Conservation (phyloP, 768 basidiomycete genomes). For the Phlebiopsis gigantea region DNA sequence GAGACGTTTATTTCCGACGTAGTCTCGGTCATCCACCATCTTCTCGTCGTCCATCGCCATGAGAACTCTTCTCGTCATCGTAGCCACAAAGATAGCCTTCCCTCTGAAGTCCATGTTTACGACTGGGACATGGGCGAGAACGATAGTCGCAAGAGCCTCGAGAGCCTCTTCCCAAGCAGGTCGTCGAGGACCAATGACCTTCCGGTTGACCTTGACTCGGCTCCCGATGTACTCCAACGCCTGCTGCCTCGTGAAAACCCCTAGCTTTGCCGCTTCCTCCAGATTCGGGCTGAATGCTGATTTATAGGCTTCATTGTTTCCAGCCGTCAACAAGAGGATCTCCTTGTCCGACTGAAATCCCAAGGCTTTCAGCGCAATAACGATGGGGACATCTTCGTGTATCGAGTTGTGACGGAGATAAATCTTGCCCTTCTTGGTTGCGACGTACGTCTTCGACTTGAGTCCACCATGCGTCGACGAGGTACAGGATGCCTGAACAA, state of each 20-base stretch:
- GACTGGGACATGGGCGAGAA: slow-evolving; percentile 94
- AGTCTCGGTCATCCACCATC: slow-evolving; percentile 97
- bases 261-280: slow-evolving; percentile 90
- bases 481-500: slow-evolving; percentile 93
- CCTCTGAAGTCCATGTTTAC: slow-evolving; percentile 82
- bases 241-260: slow-evolving; percentile 88
- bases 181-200: slow-evolving; percentile 73
- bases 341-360: slow-evolving; percentile 98
- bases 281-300: slow-evolving; percentile 83
- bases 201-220: slow-evolving; percentile 84
- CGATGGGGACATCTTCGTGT: slow-evolving; percentile 95
- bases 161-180: slow-evolving; percentile 93
- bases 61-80: slow-evolving; percentile 93
- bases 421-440: slow-evolving; percentile 90
- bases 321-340: slow-evolving; percentile 90
- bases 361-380: slow-evolving; percentile 92
- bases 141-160: slow-evolving; percentile 95
- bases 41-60: slow-evolving; percentile 97
- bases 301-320: slow-evolving; percentile 85
- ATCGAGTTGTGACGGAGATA: slow-evolving; percentile 97
- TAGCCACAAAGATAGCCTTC: slow-evolving; percentile 95
- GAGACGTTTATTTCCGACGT: slow-evolving; percentile 97
- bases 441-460: slow-evolving; percentile 97
- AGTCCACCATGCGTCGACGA: slow-evolving; percentile 81
- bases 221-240: slow-evolving; percentile 93